These are phyloP conservation scores for Pichia deserticola DNA, from an alignment of 805 yeast species.

Conservation along the genomic window DNA sequence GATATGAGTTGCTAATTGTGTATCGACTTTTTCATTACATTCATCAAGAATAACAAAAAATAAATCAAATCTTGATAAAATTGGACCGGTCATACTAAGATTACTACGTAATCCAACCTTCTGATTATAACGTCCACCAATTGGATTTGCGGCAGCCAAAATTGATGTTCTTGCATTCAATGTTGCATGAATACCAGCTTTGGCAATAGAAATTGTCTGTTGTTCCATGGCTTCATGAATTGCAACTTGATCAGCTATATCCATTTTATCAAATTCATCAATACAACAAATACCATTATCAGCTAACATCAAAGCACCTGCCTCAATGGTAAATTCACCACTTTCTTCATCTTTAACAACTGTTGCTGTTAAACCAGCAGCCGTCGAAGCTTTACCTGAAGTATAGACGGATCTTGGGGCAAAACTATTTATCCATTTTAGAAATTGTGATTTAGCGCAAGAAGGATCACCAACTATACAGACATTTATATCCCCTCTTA, in stretches of 20 bases:
- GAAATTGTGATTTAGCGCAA: constrained; percentile 91
- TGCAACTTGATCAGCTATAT: constrained; percentile 89
- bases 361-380: constrained; percentile 98
- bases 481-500: constrained; percentile 94
- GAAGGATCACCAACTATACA: constrained; percentile 98
- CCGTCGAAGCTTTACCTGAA: constrained; percentile 96
- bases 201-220: constrained; percentile 96
- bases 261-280: constrained; percentile 99
- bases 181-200: constrained; percentile 98
- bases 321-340: constrained; percentile 95
- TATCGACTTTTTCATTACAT: constrained; percentile 84
- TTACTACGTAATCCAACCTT: constrained; percentile 78
- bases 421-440: constrained; percentile 86
- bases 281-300: constrained; percentile 98
- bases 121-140: constrained; percentile 93
- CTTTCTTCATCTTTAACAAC: constrained; percentile 96
- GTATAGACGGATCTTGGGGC: constrained; percentile 94
- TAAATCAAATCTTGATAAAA: constrained; percentile 95
- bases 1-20: constrained; percentile 85
- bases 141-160: constrained; percentile 97
- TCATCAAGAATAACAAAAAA: constrained; percentile 94
- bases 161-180: constrained; percentile 94
- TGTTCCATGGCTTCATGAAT: constrained; percentile 99
- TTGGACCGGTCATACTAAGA: constrained; percentile 94
- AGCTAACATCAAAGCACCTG: constrained; percentile 97